Evolutionary conservation across 148 eudicot species (phyloP).

Genomic region (Selenicereus undatus): DNA sequence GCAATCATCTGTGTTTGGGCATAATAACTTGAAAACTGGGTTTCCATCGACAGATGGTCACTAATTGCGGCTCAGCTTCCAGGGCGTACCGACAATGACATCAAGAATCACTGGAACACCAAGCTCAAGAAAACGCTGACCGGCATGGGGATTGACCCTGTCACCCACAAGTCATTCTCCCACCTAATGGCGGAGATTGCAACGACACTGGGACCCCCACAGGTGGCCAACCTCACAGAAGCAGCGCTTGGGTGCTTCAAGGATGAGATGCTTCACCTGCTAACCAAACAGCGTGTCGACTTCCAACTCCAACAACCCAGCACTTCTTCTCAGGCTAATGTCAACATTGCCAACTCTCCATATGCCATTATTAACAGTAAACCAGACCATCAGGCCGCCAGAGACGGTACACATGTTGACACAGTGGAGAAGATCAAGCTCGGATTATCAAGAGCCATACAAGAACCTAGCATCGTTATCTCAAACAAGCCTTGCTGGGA

Average conservation of each 20-base stretch:
- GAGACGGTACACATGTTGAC: constrained; percentile 26
- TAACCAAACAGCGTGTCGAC: constrained; percentile 72
- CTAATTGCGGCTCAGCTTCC: constrained; percentile 88
- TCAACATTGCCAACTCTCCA: neutral
- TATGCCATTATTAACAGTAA: too few species aligned
- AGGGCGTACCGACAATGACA: constrained; percentile 92
- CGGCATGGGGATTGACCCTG: constrained; percentile 97
- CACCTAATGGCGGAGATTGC: constrained; percentile 93
- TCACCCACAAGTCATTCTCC: constrained; percentile 95
- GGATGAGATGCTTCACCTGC: constrained; percentile 95
- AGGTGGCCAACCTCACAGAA: constrained; percentile 82
- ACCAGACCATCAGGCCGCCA: neutral
- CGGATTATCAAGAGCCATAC: constrained; percentile 76
- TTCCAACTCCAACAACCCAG: constrained; percentile 54
- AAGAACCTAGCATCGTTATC: constrained; percentile 49
- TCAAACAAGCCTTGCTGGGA: constrained; percentile 66
- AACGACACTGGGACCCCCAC: constrained; percentile 76
- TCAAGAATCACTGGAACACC: constrained; percentile 97
- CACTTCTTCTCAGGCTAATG: neutral
- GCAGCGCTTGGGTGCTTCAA: constrained; percentile 98
- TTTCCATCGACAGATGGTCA: constrained; percentile 60
- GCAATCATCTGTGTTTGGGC: neutral
- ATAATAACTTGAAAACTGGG: neutral
- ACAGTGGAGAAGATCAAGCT: constrained; percentile 67
- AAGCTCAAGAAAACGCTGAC: constrained; percentile 90